Evolutionary conservation across 2,329 filamentous ascomycete species (phyloP), one percentile per base, ranked within the genome.

Genomic region (Aureobasidium melanogenum): DNA sequence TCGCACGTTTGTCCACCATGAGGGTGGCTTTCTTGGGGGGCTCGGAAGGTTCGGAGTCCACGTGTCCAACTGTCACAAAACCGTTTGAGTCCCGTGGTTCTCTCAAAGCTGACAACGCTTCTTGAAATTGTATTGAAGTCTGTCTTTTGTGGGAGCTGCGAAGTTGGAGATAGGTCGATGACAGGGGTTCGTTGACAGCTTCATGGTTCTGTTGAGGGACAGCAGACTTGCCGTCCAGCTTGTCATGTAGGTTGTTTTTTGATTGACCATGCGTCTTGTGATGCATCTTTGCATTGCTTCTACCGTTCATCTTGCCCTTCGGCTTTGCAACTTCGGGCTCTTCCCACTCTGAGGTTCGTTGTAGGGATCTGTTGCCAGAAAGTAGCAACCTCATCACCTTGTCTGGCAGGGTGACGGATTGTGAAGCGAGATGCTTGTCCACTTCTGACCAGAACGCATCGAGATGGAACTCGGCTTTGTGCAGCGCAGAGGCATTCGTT

Each of bases 381-480:
- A 59, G 43, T 24, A 59, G 7, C 24, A 59, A 17, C 12, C 39
- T 59, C 56, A 59, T 59, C 15, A 59, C 36, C 19, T 41, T 50
- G n/a, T 59, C 43, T 17, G 43, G 44, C 4, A 59, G 56, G 10
- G 17, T 24, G 3, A 22, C 24, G n/a, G 44, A 32, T 17, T 59
- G 43, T 19, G 56, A 30, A n/a, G 56, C 56, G 26, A 48, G 19
- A 48, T 52, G 55, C 36, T 30, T 34, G 10, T 62, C 63, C 4
- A 69, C 19, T 38, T 63, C 66, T 1, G 55, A 62, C 80, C 80
- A 83, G 62, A 82, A 79, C 0, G 50, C 59, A 64, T 83, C 80
- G 3, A 84, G 71, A 26, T 75, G 72, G 0, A 41, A 22, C 68
- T 85, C 82, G 0, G 82, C 80, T 2, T 52, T 64, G 7, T 76